Evolutionary conservation across 1,284 basidiomycete species (phyloP).

Genomic region (Salmacisia buchloeana): DNA sequence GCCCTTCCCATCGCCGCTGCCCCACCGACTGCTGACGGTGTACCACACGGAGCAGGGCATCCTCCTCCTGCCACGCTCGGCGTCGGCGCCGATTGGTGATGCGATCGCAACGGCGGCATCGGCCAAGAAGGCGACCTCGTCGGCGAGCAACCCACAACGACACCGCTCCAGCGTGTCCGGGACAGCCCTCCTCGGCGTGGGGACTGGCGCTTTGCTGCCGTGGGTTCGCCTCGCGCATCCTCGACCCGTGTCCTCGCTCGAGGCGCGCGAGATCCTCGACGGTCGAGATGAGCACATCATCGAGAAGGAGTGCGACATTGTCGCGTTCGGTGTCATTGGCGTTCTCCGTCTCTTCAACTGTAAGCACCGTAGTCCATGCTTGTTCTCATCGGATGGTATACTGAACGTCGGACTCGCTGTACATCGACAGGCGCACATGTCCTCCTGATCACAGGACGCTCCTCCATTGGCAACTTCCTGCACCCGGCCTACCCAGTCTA

Average conservation of each 20-base stretch:
- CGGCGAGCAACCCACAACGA: background rate
- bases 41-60: background rate
- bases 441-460: conserved; percentile 36
- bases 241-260: background rate
- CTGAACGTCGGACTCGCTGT: background rate
- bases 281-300: background rate
- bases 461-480: conserved; percentile 33
- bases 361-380: conserved; percentile 12
- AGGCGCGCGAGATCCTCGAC: conserved; percentile 1
- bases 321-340: conserved; percentile 31
- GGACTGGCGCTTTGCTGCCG: background rate
- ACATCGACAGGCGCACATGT: conserved; percentile 24
- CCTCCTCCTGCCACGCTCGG: background rate
- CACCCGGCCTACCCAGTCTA: conserved; percentile 30
- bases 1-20: conserved; percentile 4
- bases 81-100: background rate
- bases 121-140: background rate
- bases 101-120: background rate
- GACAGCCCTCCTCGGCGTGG: background rate
- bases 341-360: conserved; percentile 33
- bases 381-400: background rate
- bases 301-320: conserved; percentile 11
- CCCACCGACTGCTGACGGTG: background rate
- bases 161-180: background rate
- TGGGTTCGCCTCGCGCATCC: background rate